Evolutionary conservation across 1,139 yeast genomes (phyloP), one percentile per base, ranked within the genome.

Genomic region (Geotrichum siamense): DNA sequence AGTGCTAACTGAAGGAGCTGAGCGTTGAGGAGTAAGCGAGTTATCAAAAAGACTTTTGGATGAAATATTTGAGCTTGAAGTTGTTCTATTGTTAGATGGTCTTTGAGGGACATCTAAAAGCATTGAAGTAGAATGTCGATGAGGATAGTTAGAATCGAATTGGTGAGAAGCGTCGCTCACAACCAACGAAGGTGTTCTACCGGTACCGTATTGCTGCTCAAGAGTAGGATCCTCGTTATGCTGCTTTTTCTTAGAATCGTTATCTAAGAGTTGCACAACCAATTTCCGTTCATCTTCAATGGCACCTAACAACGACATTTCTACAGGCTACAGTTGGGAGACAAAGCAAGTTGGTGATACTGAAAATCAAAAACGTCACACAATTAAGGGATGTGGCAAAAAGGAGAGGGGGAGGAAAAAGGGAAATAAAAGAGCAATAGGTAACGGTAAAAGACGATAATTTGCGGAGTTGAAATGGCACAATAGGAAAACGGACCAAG

Each of bases 251-350:
- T 30, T n/a, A 30, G 15, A 16, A 4, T 33, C 37, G 6, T 17
- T 9, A 16, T 63, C 67, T 39, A 68, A 54, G 16, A 63, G 56
- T 45, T 61, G 61, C 13, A 69, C 55, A 43, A 71, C 65, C 37
- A 62, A 61, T 20, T 58, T 56, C 37, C 71, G 61, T 50, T 71
- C 74, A 44, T 69, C 73, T 43, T 70, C 73, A 26, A 70, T 51
- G 8, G 73, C 72, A 16, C 70, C 65, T 51, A 69, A 73, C 25
- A 71, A 51, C 5, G 75, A 71, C 74, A 70, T 70, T 39, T n/a
- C n/a, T n/a, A n/a, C n/a, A n/a, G n/a, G n/a, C n/a, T n/a, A n/a
- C n/a, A 27, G 35, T 9, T 9, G 27, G 27, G n/a, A n/a, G n/a
- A n/a, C n/a, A n/a, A n/a, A n/a, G n/a, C n/a, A n/a, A n/a, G n/a